Base-by-base conservation (phyloP, 352 stramenopile species). In the Peronospora destructor region DNA sequence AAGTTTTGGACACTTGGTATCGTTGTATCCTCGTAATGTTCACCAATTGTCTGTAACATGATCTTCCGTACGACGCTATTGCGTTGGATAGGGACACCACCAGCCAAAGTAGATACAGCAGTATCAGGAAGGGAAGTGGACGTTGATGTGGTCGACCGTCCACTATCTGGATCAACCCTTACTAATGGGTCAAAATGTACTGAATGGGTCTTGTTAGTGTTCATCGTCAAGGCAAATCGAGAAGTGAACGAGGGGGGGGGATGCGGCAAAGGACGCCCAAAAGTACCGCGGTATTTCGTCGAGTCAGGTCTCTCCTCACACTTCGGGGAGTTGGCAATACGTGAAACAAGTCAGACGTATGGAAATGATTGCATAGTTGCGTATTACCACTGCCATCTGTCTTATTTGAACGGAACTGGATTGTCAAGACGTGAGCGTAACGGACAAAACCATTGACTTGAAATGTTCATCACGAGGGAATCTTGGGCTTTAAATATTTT, bases 171-270 rank as follows among this genome's bases (percentile, higher is more conserved):
- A 28, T 85, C 74, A 0, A 66, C 55, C 2, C 19, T 21, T 45
- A 81, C 69, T n/a, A 69, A 79, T 56, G 63, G 59, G 50, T 89
- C 75, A 53, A 89, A 89, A 56, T 79, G 76, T 51, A 89, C 77
- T 33, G 73, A 76, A 51, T 81, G 69, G 13, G 60, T 40, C 43
- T 80, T 81, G 55, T 67, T 82, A 17, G 63, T 68, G 55, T 80
- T 79, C 63, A 84, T 81, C 16, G 21, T 30, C 16, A 9, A 4
- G 4, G 14, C 19, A 13, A 13, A 29, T 32, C 21, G 25, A 23
- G 37, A 32, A 32, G 26, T 32, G 30, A 37, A 23, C 11, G n/a
- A 29, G 25, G 30, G 53, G 32, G 19, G 19, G 19, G 19, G 19
- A 3, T 1, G 19, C n/a, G n/a, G n/a, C n/a, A n/a, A n/a, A 47